These are phyloP conservation scores for Dissophora ornata DNA, from an alignment of 192 early-diverging fungal species.

Conservation along the genomic window DNA sequence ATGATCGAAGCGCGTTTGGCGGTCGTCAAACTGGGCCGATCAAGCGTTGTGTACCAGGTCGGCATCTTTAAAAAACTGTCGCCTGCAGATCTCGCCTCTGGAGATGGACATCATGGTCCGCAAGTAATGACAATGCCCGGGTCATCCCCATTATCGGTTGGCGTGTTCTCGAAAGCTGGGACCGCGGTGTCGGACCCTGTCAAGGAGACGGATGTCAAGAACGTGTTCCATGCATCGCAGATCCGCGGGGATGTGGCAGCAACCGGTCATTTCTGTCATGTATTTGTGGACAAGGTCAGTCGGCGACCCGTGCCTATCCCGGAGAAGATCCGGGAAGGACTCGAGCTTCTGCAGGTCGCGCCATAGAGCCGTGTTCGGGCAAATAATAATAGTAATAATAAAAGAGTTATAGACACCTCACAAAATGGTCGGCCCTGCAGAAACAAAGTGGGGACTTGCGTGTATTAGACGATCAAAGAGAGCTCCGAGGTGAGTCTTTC, in stretches of 20 bases:
- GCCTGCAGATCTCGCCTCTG: constrained; percentile 9
- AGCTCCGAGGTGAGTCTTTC: too few relatives aligned
- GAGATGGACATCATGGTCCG: not conserved
- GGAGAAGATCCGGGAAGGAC: constrained; percentile 22
- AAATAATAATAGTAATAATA: too few relatives aligned
- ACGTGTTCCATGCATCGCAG: constrained; percentile 10
- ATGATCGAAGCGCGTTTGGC: constrained; percentile 61
- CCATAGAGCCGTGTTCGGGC: too few relatives aligned
- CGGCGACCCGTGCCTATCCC: constrained; percentile 55
- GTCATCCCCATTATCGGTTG: constrained; percentile 7
- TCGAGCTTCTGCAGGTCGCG: constrained; percentile 39
- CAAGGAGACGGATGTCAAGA: not conserved
- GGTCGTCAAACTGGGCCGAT: constrained; percentile 60
- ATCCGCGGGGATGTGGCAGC: constrained; percentile 45
- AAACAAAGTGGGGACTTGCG: too few relatives aligned
- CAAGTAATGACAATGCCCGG: not conserved
- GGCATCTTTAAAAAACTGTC: constrained; percentile 63
- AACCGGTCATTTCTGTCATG: constrained; percentile 61
- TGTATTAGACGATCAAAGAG: too few relatives aligned
- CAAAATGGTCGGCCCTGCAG: too few relatives aligned
- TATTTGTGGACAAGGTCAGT: constrained; percentile 58
- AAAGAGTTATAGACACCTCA: too few relatives aligned
- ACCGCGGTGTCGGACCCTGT: constrained; percentile 12
- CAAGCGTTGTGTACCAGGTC: constrained; percentile 63
- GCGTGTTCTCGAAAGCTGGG: constrained; percentile 26